Evolutionary conservation across 83 land plant species (phyloP), one percentile per base, ranked within the genome.

Genomic region (Larix sibirica): DNA sequence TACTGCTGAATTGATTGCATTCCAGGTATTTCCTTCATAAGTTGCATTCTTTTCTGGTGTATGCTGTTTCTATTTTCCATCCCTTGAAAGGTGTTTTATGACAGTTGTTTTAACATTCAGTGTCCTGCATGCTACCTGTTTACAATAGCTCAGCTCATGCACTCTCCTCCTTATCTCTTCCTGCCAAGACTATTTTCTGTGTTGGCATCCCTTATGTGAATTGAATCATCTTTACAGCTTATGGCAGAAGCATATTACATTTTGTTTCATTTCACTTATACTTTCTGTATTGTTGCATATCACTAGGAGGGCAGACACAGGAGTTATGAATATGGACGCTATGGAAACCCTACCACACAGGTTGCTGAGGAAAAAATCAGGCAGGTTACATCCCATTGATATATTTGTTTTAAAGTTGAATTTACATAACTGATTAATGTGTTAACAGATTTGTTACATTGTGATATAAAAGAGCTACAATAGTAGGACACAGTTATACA

Each of bases 311-410:
- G 91, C 23, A 88, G 84, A 69, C 83, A 85, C 79, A 50, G 50
- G 16, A 96, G 98, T 83, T 96, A 85, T 87, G 98, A 96, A 68
- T 96, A 96, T 86, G 98, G 96, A 20, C 95, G 98, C 9, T 96
- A 96, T 90, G 98, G 98, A 10, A 96, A 96, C 84, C 92, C 93
- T 10, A 94, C 98, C 31, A 94, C 98, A 0, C 86, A 84, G 81
- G 91, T 86, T 79, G 86, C 88, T 24, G 98, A 96, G 83, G 87
- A 85, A 81, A 96, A 96, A 82, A 94, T 96, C 87, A 96, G 98
- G 98, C 88, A 13, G 75, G 79, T 54, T 50, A 24, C 12, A 2
- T 26, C 73, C 31, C 47, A 42, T 13, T 56, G 56, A 17, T 20
- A 38, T 14, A 24, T n/a, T 54, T 66, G 44, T 58, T 56, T 21